phyloP scores from a whole-genome alignment of 2,329 filamentous ascomycete genomes.

The Penicillium aurantiogriseum region DNA sequence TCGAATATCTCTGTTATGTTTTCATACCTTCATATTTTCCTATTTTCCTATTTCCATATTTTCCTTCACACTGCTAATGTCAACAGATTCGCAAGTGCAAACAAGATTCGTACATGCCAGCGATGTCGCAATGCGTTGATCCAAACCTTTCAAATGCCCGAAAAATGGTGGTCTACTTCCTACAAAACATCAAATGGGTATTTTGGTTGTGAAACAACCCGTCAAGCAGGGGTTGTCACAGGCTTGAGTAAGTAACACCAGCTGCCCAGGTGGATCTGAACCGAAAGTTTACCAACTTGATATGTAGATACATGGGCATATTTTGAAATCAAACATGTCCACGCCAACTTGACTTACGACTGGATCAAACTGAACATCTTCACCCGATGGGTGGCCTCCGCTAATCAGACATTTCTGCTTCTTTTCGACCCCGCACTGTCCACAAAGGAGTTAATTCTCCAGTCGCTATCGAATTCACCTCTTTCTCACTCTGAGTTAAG shows the following conservation, averaged over 20 bases:
- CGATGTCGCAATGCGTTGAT: background rate
- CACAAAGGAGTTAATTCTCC: background rate
- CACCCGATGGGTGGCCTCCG: background rate
- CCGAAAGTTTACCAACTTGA: background rate
- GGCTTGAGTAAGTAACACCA: background rate
- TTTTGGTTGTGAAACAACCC: background rate
- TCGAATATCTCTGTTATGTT: no score
- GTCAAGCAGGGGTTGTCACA: background rate
- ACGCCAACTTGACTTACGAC: background rate
- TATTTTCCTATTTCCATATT: no score
- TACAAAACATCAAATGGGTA: background rate
- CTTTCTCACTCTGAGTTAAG: background rate
- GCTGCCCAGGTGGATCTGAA: no score
- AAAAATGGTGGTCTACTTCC: background rate
- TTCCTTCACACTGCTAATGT: background rate
- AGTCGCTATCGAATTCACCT: background rate
- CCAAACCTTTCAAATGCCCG: background rate
- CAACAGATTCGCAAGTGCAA: background rate
- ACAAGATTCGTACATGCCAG: background rate
- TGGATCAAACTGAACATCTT: constrained; percentile 20
- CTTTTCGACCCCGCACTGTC: background rate
- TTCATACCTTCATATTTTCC: no score
- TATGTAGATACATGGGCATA: constrained; percentile 18
- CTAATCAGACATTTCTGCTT: background rate
- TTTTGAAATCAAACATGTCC: constrained; percentile 15